Evolutionary conservation across 306 rosid genomes (phyloP).

Genomic region (Quercus suber): DNA sequence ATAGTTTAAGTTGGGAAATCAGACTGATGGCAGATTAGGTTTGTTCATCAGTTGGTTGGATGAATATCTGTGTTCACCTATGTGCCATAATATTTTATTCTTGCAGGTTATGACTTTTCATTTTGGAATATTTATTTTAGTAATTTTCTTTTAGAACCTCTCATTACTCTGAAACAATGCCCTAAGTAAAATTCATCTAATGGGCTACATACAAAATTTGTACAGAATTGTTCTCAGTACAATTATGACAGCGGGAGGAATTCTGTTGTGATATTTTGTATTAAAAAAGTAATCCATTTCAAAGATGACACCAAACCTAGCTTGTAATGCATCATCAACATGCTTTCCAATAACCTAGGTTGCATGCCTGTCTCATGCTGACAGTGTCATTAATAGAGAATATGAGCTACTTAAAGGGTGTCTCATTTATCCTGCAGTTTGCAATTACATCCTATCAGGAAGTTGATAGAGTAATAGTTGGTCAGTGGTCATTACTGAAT

Average conservation of each 20-base stretch:
- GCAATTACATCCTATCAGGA: not conserved
- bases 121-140: not conserved
- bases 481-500: not conserved
- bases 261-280: not conserved
- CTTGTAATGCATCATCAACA: not conserved
- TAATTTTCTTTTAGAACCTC: not conserved
- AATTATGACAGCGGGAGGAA: not conserved
- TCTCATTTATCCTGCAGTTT: not conserved
- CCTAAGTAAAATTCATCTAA: not conserved
- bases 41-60: not conserved
- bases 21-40: not conserved
- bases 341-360: not conserved
- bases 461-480: not conserved
- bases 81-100: not conserved
- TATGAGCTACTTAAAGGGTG: not conserved
- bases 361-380: not conserved
- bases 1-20: not conserved
- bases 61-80: not conserved
- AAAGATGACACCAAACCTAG: not conserved
- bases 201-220: not conserved
- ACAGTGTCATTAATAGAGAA: not conserved
- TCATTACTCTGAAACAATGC: not conserved
- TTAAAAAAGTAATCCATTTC: not conserved
- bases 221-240: not conserved
- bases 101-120: not conserved